Evolutionary conservation across 139 green algal genomes (phyloP).

Genomic region (Closterium sp.): DNA sequence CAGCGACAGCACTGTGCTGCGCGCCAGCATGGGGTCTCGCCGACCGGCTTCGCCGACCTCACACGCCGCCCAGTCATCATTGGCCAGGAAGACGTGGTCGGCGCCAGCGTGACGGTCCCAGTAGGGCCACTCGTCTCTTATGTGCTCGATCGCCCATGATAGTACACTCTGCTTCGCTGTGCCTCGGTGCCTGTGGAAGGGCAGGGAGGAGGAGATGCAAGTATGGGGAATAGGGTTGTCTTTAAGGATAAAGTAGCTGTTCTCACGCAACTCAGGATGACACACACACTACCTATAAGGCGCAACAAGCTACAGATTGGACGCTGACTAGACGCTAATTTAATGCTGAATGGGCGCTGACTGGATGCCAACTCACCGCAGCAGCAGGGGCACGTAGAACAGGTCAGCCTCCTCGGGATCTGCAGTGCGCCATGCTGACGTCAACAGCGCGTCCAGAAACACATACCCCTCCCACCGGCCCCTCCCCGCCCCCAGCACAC

Average conservation of each 20-base stretch:
- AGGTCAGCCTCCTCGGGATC: conserved; percentile 62
- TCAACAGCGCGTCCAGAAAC: conserved; percentile 61
- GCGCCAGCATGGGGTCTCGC: conserved; percentile 5
- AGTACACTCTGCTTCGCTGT: not conserved
- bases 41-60: not conserved
- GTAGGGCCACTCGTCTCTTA: conserved; percentile 59
- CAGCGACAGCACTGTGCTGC: conserved; percentile 2
- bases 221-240: not conserved
- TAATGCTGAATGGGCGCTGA: no score
- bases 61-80: conserved; percentile 67
- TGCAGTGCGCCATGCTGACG: conserved; percentile 60
- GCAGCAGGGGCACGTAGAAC: conserved; percentile 41
- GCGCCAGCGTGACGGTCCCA: conserved; percentile 61
- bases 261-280: no score
- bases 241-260: no score
- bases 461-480: conserved; percentile 30
- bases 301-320: no score
- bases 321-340: not conserved
- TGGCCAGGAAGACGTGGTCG: conserved; percentile 68
- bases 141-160: conserved; percentile 41
- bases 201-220: not conserved
- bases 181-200: not conserved
- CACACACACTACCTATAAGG: no score
- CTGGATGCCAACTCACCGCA: conserved; percentile 1
- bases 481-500: not conserved